Evolutionary conservation across 805 yeast species (phyloP), one percentile per base, ranked within the genome.

Genomic region (Metschnikowia aberdeeniae): DNA sequence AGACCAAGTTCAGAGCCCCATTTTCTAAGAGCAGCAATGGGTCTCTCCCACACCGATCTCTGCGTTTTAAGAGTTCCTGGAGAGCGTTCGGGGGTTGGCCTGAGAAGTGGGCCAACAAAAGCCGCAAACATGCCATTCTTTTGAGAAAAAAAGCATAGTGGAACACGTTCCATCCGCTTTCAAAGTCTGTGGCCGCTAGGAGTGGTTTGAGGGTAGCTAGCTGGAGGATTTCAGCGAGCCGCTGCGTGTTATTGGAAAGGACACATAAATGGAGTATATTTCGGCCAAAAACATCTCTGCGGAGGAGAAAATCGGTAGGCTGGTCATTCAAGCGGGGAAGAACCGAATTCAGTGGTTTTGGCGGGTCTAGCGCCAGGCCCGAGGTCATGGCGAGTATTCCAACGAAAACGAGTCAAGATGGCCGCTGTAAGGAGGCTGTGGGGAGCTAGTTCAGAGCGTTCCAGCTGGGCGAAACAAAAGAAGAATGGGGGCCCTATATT

Each of bases 91-190:
- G 35, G 10, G 34, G 22, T 2, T 64, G 56, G 11, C 63, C 57
- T 34, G 62, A 55, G 22, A 31, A 14, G 33, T 31, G 37, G 2
- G 43, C 52, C 30, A 51, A 32, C 17, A 71, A 44, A 1, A 60
- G 61, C 43, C 71, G 74, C 8, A 83, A 81, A 57, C 84, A 76
- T 14, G 74, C 57, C 34, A 83, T 64, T 44, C 83, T 71, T 29
- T 81, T 85, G 50, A 76, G 66, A 52, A 70, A 78, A 11, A 86
- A 66, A 4, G 89, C 79, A 48, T 81, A 77, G 61, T 90, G 97
- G 26, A 90, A 68, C 22, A 88, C 79, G 35, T 86, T 85, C 84
- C 95, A 89, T 1, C 88, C 85, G 58, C 79, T 87, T 62, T 89
- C 97, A 42, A 68, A 68, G 61, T 90, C 97, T 2, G 70, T 63